phyloP scores from a whole-genome alignment of 179 eudicot genomes.

The Beta corolliflora region DNA sequence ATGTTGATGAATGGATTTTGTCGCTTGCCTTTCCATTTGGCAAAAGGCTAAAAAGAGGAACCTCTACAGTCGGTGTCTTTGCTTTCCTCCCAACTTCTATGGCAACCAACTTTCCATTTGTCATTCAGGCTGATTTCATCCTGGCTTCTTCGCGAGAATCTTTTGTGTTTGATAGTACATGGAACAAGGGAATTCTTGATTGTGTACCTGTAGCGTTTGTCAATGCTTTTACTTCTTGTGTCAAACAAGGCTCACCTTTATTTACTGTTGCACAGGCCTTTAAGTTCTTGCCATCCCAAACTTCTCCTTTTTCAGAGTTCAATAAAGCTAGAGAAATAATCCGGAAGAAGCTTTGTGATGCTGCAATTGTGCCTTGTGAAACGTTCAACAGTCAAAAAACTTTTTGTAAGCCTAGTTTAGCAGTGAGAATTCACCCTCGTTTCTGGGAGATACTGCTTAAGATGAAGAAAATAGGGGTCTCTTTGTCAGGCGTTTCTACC shows the following conservation, averaged over 20 bases:
- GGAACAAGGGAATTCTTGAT: constrained; percentile 49
- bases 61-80: constrained; percentile 38
- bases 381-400: constrained; percentile 19
- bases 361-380: constrained; percentile 39
- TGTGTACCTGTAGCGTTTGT: constrained; percentile 36
- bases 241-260: constrained; percentile 28
- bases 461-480: constrained; percentile 23
- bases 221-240: constrained; percentile 39
- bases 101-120: constrained; percentile 52
- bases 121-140: constrained; percentile 50
- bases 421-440: constrained; percentile 26
- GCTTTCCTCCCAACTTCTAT: constrained; percentile 51
- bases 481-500: constrained; percentile 23
- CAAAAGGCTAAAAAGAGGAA: constrained; percentile 36
- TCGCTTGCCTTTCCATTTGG: constrained; percentile 49
- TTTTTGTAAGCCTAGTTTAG: constrained; percentile 29
- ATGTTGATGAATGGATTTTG: constrained; percentile 39
- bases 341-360: constrained; percentile 4
- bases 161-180: constrained; percentile 39
- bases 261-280: constrained; percentile 25
- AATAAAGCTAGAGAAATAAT: constrained; percentile 38
- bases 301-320: constrained; percentile 33
- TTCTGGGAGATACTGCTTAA: constrained; percentile 32
- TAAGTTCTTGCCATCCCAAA: constrained; percentile 31
- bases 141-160: constrained; percentile 49